Evolutionary conservation across 352 stramenopile species (phyloP), one percentile per base, ranked within the genome.

Genomic region (Pythium coloratum): DNA sequence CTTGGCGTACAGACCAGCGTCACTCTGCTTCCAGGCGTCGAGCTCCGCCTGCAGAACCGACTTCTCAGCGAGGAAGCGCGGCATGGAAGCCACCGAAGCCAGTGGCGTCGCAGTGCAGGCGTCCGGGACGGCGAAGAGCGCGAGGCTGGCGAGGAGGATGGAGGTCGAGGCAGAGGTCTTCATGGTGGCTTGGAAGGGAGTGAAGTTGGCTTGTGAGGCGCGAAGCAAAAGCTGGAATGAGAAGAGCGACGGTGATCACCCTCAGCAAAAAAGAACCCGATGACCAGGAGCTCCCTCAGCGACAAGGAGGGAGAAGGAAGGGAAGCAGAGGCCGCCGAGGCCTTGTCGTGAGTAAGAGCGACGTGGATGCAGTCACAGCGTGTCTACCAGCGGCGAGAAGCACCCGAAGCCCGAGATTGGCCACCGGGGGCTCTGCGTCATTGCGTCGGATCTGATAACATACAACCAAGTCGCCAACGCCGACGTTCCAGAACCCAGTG

Each of bases 51-150:
- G 66, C 24, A 91, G 70, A 18, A 40, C 46, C 4, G 64, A 12
- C 55, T 78, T 80, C 33, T 87, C 72, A 28, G 77, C 71, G 9
- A 90, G 75, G 36, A 86, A 90, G 33, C 84, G 76, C 2, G 54
- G 55, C 53, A 80, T 75, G 18, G 76, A 70, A 16, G 69, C 63
- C 1, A 72, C 72, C 12, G 73, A 72, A 40, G 84, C 28, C 44
- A 54, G 13, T 63, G 76, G 70, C 33, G 54, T 28, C 14, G 34
- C 20, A 10, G 69, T 20, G 36, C 54, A 53, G 6, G 38, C 38
- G 10, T 44, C 58, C 9, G 60, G 70, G 30, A 75, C n/a, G 0
- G 69, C 64, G 9, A 59, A 16, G n/a, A 66, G 18, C 14, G 56
- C 57, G 34, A 78, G 51, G 49, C 67, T 51, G 3, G 64, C 20